A percentile compares a stretch with the other conserved stretches of the same genome.
These are phyloP conservation scores for Parastagonospora nodorum DNA, from an alignment of 2,329 filamentous ascomycete species.

Conservation along the genomic window DNA sequence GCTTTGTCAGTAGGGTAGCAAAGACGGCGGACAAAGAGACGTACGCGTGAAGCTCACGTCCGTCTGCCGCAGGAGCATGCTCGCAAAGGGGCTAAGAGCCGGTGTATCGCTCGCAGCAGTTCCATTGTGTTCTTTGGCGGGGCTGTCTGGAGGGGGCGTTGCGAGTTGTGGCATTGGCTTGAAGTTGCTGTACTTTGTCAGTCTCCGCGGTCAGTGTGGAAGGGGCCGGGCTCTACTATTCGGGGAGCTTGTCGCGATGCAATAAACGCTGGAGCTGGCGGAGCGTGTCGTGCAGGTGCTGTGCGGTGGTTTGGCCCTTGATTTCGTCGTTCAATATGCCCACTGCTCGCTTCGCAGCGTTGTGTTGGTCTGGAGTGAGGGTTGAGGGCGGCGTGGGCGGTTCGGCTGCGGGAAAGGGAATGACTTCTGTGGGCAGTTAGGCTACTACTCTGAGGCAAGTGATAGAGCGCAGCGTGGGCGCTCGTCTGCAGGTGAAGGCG, in stretches of 20 bases:
- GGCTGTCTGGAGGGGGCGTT: slow-evolving; percentile 38
- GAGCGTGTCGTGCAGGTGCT: slow-evolving; percentile 71
- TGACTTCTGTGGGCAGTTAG: slow-evolving; percentile 48
- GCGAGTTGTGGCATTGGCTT: slow-evolving; percentile 37
- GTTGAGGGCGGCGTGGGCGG: slow-evolving; percentile 47
- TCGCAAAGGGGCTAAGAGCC: slow-evolving; percentile 58
- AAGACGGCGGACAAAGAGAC: slow-evolving; percentile 4
- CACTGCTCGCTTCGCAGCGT: slow-evolving; percentile 58
- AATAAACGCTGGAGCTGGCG: slow-evolving; percentile 77
- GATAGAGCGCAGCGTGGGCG: slow-evolving; percentile 17
- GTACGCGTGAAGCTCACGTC: slow-evolving; percentile 45
- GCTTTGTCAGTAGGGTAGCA: slow-evolving; percentile 14
- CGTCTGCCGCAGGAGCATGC: slow-evolving; percentile 56
- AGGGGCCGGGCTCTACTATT: slow-evolving; percentile 60
- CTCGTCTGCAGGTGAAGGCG: slow-evolving; percentile 20
- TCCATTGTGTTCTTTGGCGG: slow-evolving; percentile 26
- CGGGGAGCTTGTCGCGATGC: slow-evolving; percentile 70
- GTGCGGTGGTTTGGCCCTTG: slow-evolving; percentile 62
- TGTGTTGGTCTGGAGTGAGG: slow-evolving; percentile 52
- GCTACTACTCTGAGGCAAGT: slow-evolving; percentile 10
- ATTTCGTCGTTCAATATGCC: slow-evolving; percentile 75
- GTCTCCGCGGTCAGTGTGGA: not conserved
- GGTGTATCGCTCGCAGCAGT: slow-evolving; percentile 16
- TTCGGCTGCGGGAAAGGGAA: slow-evolving; percentile 51
- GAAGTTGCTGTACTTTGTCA: slow-evolving; percentile 35